These are phyloP conservation scores for Arbutus unedo DNA, from an alignment of 148 eudicot species.

Conservation along the genomic window DNA sequence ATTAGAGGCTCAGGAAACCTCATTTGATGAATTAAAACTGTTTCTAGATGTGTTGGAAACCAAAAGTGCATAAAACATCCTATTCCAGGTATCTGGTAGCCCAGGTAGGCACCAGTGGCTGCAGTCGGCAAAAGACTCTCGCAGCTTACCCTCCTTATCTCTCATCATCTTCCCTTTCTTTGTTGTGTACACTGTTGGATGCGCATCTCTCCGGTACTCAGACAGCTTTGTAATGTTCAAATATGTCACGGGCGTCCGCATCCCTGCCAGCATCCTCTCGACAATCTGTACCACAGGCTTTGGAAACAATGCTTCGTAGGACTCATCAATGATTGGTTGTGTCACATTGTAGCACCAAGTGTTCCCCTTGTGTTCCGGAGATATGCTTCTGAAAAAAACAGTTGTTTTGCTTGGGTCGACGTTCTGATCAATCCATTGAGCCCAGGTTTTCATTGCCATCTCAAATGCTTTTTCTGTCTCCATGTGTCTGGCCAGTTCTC, in stretches of 20 bases:
- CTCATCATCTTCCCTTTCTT: slow-evolving; percentile 21
- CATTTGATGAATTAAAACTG: background rate
- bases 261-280: slow-evolving; percentile 24
- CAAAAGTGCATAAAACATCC: slow-evolving; percentile 37
- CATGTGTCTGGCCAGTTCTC: slow-evolving; percentile 32
- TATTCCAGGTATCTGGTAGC: slow-evolving; percentile 53
- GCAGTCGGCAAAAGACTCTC: slow-evolving; percentile 30
- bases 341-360: slow-evolving; percentile 49
- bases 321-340: slow-evolving; percentile 36
- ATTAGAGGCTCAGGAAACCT: slow-evolving; percentile 1
- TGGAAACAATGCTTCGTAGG: slow-evolving; percentile 23
- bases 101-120: slow-evolving; percentile 64
- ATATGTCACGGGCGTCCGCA: slow-evolving; percentile 34
- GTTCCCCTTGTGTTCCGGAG: slow-evolving; percentile 39
- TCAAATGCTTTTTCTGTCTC: slow-evolving; percentile 32
- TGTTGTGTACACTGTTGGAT: slow-evolving; percentile 33
- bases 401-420: slow-evolving; percentile 37
- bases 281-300: slow-evolving; percentile 27
- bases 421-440: slow-evolving; percentile 35
- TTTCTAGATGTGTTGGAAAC: background rate
- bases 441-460: slow-evolving; percentile 50
- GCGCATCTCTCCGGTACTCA: slow-evolving; percentile 47
- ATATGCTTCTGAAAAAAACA: slow-evolving; percentile 46
- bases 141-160: background rate
- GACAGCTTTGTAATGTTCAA: slow-evolving; percentile 49